Conservation (phyloP, 2,329 filamentous ascomycete genomes). For the Epichloe scottii region DNA sequence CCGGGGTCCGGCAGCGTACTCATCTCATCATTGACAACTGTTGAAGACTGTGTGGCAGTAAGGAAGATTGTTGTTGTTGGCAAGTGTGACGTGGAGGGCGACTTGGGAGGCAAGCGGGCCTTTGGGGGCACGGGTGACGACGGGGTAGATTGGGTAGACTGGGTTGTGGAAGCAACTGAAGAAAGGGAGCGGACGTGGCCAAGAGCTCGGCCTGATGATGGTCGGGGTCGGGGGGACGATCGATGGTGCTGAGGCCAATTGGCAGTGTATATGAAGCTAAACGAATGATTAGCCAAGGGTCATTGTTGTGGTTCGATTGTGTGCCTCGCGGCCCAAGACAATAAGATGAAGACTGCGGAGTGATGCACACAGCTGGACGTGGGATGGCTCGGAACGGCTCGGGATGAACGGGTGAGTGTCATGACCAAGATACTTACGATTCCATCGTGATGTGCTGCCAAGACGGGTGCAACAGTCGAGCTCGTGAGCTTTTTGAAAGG, state of each 20-base stretch:
- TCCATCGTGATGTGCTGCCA: neutral
- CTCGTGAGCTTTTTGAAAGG: neutral
- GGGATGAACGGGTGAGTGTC: neutral
- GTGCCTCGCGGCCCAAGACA: neutral
- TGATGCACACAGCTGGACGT: neutral
- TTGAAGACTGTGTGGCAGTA: slow-evolving; percentile 23
- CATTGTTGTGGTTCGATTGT: slow-evolving; percentile 2
- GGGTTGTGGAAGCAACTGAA: slow-evolving; percentile 32
- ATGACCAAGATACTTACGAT: neutral
- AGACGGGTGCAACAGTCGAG: neutral
- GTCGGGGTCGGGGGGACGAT: slow-evolving; percentile 12
- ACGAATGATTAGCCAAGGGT: slow-evolving; percentile 9
- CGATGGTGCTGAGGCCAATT: slow-evolving; percentile 36
- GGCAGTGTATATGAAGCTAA: slow-evolving; percentile 40
- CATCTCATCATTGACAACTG: slow-evolving; percentile 43
- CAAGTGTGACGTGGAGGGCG: slow-evolving; percentile 24
- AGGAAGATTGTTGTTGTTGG: slow-evolving; percentile 27
- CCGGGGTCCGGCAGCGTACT: slow-evolving; percentile 56
- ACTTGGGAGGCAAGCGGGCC: slow-evolving; percentile 23
- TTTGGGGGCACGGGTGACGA: slow-evolving; percentile 21
- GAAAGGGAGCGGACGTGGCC: slow-evolving; percentile 43
- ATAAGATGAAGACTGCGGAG: neutral
- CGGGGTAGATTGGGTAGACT: slow-evolving; percentile 13
- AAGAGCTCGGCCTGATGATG: slow-evolving; percentile 19
- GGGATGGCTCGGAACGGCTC: neutral